These are phyloP conservation scores for Alternaria atra DNA, from an alignment of 2,329 filamentous ascomycete genomes.

Conservation along the genomic window DNA sequence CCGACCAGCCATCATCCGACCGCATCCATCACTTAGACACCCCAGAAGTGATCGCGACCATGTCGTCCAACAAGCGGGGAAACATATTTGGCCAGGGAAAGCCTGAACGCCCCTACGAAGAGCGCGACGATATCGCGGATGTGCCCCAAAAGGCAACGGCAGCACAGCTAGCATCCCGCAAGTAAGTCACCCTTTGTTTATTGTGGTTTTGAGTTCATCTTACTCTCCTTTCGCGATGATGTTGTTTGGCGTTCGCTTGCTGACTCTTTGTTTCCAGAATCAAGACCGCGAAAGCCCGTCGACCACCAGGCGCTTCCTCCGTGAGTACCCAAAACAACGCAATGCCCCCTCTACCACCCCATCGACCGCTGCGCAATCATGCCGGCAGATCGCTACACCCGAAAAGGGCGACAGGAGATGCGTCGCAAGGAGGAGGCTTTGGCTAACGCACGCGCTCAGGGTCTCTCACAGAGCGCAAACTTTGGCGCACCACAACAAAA, in stretches of 20 bases:
- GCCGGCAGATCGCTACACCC: slow-evolving; percentile 14
- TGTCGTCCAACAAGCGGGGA: slow-evolving; percentile 41
- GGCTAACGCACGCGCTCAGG: slow-evolving; percentile 34
- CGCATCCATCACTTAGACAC: slow-evolving; percentile 18
- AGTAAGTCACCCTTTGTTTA: slow-evolving; percentile 55
- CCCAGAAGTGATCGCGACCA: slow-evolving; percentile 28
- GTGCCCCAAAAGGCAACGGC: slow-evolving; percentile 62
- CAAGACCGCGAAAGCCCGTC: slow-evolving; percentile 38
- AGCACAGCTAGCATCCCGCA: slow-evolving; percentile 63
- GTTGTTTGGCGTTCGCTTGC: slow-evolving; percentile 18
- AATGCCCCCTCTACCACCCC: slow-evolving; percentile 7
- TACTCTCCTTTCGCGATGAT: not conserved
- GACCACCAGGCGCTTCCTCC: slow-evolving; percentile 33
- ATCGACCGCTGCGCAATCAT: slow-evolving; percentile 12
- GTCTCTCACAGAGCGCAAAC: slow-evolving; percentile 31
- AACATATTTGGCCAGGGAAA: slow-evolving; percentile 42
- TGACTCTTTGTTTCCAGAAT: slow-evolving; percentile 37
- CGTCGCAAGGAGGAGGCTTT: slow-evolving; percentile 18
- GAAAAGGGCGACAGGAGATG: slow-evolving; percentile 17
- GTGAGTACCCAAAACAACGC: slow-evolving; percentile 34
- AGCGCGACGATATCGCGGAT: slow-evolving; percentile 52
- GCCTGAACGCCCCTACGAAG: slow-evolving; percentile 39
- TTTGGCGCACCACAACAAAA: slow-evolving; percentile 29
- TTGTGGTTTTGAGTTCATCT: not conserved
- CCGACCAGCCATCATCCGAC: slow-evolving; percentile 10